Evolutionary conservation across 2,329 filamentous ascomycete species (phyloP).

Genomic region (Mycosphaerella sp.): DNA sequence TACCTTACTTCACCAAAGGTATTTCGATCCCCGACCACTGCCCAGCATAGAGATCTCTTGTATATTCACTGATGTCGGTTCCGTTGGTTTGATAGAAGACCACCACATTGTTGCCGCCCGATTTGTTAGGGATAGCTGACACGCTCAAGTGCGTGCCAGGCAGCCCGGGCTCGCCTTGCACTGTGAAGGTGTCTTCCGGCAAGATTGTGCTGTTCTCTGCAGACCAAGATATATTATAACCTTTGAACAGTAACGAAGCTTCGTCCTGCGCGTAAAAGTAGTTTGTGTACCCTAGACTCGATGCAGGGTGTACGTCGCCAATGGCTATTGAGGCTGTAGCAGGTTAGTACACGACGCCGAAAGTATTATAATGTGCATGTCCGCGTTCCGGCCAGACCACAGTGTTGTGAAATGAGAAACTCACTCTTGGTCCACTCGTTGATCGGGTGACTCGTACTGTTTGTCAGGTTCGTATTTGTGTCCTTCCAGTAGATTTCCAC

Average conservation of each 20-base stretch:
- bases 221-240: slow-evolving; percentile 37
- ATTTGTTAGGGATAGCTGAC: slow-evolving; percentile 32
- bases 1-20: slow-evolving; percentile 6
- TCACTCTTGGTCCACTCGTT: slow-evolving; percentile 36
- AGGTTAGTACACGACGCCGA: neutral
- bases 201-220: slow-evolving; percentile 38
- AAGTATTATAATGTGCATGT: no score
- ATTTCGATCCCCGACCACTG: slow-evolving; percentile 27
- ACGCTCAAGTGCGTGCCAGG: slow-evolving; percentile 39
- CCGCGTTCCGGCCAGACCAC: no score
- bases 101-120: slow-evolving; percentile 29
- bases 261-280: slow-evolving; percentile 40
- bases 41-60: slow-evolving; percentile 29
- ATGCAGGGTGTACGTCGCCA: slow-evolving; percentile 36
- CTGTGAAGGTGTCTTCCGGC: slow-evolving; percentile 30
- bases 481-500: slow-evolving; percentile 44
- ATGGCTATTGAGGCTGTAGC: slow-evolving; percentile 27
- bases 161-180: slow-evolving; percentile 34
- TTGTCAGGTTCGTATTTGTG: slow-evolving; percentile 33
- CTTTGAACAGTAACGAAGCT: slow-evolving; percentile 34
- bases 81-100: slow-evolving; percentile 34
- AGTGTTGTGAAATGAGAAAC: neutral
- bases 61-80: slow-evolving; percentile 28
- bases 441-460: slow-evolving; percentile 35
- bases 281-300: slow-evolving; percentile 40